phyloP scores from a whole-genome alignment of 768 basidiomycete genomes.

The Atractiella rhizophila region DNA sequence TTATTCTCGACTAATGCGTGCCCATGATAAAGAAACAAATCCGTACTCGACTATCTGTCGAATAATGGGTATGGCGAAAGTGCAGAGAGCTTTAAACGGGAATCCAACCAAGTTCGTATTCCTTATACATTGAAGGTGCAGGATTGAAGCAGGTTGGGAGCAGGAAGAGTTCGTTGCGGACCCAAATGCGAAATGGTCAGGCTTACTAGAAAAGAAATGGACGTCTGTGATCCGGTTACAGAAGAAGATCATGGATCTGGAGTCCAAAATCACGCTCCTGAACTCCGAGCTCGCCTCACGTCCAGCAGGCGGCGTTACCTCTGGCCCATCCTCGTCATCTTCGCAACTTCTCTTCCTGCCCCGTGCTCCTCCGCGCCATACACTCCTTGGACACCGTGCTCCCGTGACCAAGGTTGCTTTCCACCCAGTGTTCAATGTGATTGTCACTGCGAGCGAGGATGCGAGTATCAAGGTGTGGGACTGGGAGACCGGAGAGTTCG shows the following conservation, averaged over 20 bases:
- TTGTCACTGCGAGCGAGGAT: constrained; percentile 71
- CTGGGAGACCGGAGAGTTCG: constrained; percentile 85
- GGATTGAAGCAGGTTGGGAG: not conserved
- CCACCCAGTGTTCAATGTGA: constrained; percentile 56
- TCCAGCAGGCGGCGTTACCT: constrained; percentile 25
- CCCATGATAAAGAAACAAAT: constrained; percentile 18
- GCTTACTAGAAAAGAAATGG: constrained; percentile 92
- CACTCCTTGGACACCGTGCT: constrained; percentile 47
- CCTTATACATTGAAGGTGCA: not conserved
- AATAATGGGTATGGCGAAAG: constrained; percentile 16
- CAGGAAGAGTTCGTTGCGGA: constrained; percentile 44
- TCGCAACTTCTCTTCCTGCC: constrained; percentile 61
- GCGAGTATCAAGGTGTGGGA: constrained; percentile 83
- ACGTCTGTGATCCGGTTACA: constrained; percentile 83
- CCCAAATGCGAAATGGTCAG: constrained; percentile 60
- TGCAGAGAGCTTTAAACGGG: constrained; percentile 13
- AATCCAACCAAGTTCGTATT: constrained; percentile 9
- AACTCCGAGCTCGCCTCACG: constrained; percentile 48
- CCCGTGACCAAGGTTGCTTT: constrained; percentile 58
- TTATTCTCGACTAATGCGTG: not conserved
- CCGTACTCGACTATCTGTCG: constrained; percentile 23
- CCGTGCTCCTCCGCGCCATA: constrained; percentile 52
- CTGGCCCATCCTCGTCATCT: constrained; percentile 25
- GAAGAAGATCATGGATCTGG: constrained; percentile 96
- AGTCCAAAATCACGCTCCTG: constrained; percentile 49